Percentiles rank a stretch among this genome's conserved stretches.
phyloP scores from a whole-genome alignment of 805 yeast species.

The Barnettozyma botsteinii region DNA sequence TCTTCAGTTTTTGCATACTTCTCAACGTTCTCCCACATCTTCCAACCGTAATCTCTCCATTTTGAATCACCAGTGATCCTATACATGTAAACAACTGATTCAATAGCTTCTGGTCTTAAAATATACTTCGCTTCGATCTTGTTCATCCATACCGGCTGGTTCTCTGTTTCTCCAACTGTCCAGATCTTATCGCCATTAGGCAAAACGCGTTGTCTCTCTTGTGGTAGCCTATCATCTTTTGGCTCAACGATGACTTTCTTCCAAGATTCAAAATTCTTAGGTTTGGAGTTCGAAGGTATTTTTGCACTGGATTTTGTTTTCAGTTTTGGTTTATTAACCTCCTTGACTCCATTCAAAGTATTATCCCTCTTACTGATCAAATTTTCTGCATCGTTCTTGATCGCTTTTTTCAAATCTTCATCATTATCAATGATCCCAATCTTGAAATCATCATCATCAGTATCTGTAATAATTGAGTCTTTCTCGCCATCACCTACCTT shows the following conservation, averaged over 20 bases:
- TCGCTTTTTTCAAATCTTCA: neutral
- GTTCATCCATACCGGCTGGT: conserved; percentile 23
- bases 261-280: neutral
- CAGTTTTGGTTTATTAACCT: too few relatives aligned
- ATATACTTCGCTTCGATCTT: conserved; percentile 34
- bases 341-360: neutral
- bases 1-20: conserved; percentile 27
- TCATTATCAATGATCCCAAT: neutral
- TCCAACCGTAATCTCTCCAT: conserved; percentile 54
- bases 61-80: conserved; percentile 52
- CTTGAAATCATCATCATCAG: neutral
- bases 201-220: neutral
- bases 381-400: neutral
- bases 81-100: conserved; percentile 52
- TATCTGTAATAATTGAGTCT: neutral
- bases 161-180: conserved; percentile 7
- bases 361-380: neutral
- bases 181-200: neutral
- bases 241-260: neutral
- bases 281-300: neutral
- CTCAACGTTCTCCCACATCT: conserved; percentile 36
- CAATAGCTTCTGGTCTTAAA: conserved; percentile 58
- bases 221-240: neutral
- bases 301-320: too few relatives aligned
- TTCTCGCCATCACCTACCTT: neutral